Evolutionary conservation across 2,329 filamentous ascomycete genomes (phyloP).

Genomic region (Cladosporium phlei): DNA sequence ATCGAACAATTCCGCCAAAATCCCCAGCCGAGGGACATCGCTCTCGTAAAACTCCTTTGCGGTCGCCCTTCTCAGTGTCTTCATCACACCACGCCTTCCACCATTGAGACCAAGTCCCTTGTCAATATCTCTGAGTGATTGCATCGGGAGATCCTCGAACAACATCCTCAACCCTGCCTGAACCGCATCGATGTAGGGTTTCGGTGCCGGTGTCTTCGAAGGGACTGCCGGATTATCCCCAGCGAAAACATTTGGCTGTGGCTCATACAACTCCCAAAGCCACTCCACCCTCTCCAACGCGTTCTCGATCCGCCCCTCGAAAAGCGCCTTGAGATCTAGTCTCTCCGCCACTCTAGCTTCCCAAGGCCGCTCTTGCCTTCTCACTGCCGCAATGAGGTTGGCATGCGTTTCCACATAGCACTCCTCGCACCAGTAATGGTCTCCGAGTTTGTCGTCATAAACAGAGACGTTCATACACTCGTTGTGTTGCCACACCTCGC

Average conservation of each 20-base stretch:
- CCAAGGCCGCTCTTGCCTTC: slow-evolving; percentile 80
- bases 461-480: slow-evolving; percentile 86
- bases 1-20: neutral
- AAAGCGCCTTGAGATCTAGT: neutral
- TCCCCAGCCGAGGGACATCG: neutral
- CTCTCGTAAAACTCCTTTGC: neutral
- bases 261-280: slow-evolving; percentile 1
- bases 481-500: slow-evolving; percentile 94
- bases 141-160: slow-evolving; percentile 1
- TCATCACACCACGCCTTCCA: neutral
- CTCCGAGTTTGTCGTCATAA: slow-evolving; percentile 63
- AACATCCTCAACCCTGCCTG: neutral
- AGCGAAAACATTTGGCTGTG: neutral
- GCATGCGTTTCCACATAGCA: slow-evolving; percentile 81
- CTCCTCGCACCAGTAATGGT: slow-evolving; percentile 86
- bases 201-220: neutral
- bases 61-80: neutral
- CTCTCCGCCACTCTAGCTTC: slow-evolving; percentile 41
- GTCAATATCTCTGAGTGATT: neutral
- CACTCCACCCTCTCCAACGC: neutral
- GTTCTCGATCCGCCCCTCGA: neutral
- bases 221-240: neutral
- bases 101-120: neutral
- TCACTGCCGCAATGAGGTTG: slow-evolving; percentile 71
- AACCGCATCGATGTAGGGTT: neutral